Base-by-base conservation (phyloP, 1,284 basidiomycete genomes). In the Malassezia slooffiae region DNA sequence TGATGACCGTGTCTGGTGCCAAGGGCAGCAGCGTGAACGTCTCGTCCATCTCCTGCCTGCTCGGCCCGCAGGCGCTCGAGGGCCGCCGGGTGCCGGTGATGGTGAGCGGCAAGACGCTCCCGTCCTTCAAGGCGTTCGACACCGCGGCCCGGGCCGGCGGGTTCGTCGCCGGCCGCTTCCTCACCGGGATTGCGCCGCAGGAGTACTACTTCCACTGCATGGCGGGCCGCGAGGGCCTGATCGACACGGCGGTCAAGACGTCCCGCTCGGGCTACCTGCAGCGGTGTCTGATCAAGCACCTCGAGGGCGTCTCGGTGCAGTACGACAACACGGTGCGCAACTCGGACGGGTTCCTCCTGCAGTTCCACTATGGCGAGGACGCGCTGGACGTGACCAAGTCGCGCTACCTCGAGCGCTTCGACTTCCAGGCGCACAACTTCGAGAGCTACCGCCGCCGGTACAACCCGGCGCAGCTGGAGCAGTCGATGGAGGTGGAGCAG, bases 181-280 rank as follows among this genome's bases (percentile, higher is more conserved):
- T 99, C 75, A 97, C 93, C 15, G 93, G 93, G 49, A 83, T 99
- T 69, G 86, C 85, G 54, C 93, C 93, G 0, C 93, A 99, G 70
- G 93, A 99, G 71, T 99, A 95, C 74, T 99, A 95, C 75, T 99
- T 99, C 78, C 93, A 97, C 74, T 96, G 93, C 72, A 99, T 99
- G 93, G 90, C 93, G 48, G 93, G 93, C 41, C 81, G 93, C 60
- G 93, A 97, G 74, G 93, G 93, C 70, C 78, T 99, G 24, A 99
- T 97, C 65, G 93, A 99, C 70, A 99, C 93, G 9, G 93, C 93
- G 37, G 93, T 99, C 72, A 99, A 99, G 74, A 99, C 93, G 5
- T 87, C 85, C 55, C 86, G 93, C 54, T 99, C 93, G 9, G 93
- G 93, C 17, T 99, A 99, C 71, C 78, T 99, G 34, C 93, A 99